Conservation (phyloP, 805 yeast genomes). For the Ascoidea tarda region DNA sequence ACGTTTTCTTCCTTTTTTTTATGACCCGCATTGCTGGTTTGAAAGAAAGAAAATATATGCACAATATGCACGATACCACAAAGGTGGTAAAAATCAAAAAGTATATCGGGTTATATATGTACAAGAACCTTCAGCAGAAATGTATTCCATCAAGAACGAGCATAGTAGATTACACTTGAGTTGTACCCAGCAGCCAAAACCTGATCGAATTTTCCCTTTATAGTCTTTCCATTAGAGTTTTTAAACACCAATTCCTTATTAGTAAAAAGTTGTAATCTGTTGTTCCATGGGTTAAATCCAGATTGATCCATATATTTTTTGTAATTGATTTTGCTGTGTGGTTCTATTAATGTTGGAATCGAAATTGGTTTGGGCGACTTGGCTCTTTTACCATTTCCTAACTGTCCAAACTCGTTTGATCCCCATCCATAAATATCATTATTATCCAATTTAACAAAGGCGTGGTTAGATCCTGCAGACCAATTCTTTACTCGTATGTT, state of each 20-base stretch:
- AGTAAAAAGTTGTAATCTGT: conserved; percentile 31
- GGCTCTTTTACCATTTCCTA: conserved; percentile 67
- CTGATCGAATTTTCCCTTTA: conserved; percentile 28
- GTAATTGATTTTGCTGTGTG: conserved; percentile 16
- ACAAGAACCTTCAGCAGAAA: too few relatives aligned
- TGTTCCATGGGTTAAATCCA: conserved; percentile 22
- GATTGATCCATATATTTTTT: conserved; percentile 12
- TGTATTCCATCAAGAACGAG: background rate
- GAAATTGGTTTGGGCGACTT: conserved; percentile 40
- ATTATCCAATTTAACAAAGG: conserved; percentile 41
- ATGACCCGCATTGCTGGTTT: too few relatives aligned
- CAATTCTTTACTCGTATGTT: conserved; percentile 35
- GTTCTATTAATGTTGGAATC: conserved; percentile 47
- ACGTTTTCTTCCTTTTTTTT: too few relatives aligned
- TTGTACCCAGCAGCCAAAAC: conserved; percentile 47
- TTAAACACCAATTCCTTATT: conserved; percentile 9
- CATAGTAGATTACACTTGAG: conserved; percentile 52
- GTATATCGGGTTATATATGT: too few relatives aligned
- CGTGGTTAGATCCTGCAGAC: conserved; percentile 54
- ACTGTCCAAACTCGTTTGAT: conserved; percentile 67
- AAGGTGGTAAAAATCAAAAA: too few relatives aligned
- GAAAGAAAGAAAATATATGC: too few relatives aligned
- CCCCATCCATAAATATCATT: conserved; percentile 74
- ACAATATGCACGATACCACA: too few relatives aligned
- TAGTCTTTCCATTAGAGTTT: conserved; percentile 11